A percentile compares a stretch with the other conserved stretches of the same genome.
These are phyloP conservation scores for Erysimum cheiranthoides DNA, from an alignment of 345 rosid species.

Conservation along the genomic window DNA sequence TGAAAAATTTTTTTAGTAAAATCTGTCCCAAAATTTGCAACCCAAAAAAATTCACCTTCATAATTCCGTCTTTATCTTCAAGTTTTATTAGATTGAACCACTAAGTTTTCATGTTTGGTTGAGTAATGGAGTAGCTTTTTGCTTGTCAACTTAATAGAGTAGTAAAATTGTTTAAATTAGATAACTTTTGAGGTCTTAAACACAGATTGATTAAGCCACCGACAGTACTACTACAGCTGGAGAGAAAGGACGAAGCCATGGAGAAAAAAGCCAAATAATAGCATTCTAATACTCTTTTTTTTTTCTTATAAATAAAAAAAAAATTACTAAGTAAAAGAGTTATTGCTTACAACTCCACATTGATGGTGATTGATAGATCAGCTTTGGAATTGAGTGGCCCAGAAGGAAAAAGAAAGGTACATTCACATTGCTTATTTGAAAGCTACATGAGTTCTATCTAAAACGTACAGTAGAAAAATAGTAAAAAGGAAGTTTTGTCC, in stretches of 20 bases:
- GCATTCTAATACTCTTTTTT: not conserved
- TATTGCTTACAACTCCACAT: conserved; percentile 29
- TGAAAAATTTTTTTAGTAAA: too few species aligned
- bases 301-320: too few species aligned
- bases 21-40: not conserved
- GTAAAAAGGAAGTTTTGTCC: conserved; percentile 34
- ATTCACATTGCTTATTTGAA: conserved; percentile 29
- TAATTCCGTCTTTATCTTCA: not conserved
- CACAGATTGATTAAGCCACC: conserved; percentile 32
- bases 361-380: conserved; percentile 43
- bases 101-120: not conserved
- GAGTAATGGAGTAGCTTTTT: not conserved
- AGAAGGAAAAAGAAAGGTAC: conserved; percentile 1
- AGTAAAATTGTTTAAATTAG: not conserved
- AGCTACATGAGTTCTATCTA: conserved; percentile 37
- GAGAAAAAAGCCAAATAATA: conserved; percentile 31
- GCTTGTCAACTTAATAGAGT: too few species aligned
- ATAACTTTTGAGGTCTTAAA: not conserved
- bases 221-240: conserved; percentile 44
- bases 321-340: conserved; percentile 32
- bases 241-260: conserved; percentile 29
- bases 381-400: conserved; percentile 34
- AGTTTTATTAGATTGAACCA: not conserved
- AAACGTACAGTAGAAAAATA: conserved; percentile 6
- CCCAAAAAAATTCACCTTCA: not conserved